A percentile compares a stretch with the other conserved stretches of the same genome.
phyloP scores from a whole-genome alignment of 331 rosid species.

The Malus hybrid region DNA sequence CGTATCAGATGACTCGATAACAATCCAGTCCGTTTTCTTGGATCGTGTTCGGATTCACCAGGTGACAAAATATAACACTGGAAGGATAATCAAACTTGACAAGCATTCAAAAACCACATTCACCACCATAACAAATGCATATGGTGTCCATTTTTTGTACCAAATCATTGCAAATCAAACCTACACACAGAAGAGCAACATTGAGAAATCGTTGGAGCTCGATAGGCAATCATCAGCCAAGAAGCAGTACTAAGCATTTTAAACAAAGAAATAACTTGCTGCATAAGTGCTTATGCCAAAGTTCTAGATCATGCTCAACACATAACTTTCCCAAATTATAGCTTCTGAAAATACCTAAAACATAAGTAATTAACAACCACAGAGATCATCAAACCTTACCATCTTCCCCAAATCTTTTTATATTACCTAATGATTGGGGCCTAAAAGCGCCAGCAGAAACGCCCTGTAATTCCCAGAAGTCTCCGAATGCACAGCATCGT shows the following conservation, averaged over 20 bases:
- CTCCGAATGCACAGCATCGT: conserved; percentile 57
- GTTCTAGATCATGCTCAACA: background rate
- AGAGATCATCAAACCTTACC: background rate
- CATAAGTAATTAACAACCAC: no score
- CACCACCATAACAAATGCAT: no score
- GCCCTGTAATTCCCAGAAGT: conserved; percentile 63
- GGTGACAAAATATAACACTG: no score
- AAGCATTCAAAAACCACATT: no score
- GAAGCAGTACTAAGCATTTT: background rate
- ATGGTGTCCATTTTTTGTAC: background rate
- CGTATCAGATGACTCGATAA: no score
- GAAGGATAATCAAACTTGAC: no score
- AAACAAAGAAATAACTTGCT: background rate
- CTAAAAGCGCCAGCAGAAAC: conserved; percentile 57
- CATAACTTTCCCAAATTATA: background rate
- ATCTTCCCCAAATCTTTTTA: background rate
- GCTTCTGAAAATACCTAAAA: background rate
- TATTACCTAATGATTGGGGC: conserved; percentile 27
- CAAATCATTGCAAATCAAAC: background rate
- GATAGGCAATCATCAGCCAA: background rate
- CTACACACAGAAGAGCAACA: background rate
- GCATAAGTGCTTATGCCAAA: background rate
- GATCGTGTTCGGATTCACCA: no score
- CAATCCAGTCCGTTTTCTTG: no score
- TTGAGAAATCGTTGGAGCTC: background rate